Conservation (phyloP, 768 basidiomycete species). For the Trametes cinnabarina region DNA sequence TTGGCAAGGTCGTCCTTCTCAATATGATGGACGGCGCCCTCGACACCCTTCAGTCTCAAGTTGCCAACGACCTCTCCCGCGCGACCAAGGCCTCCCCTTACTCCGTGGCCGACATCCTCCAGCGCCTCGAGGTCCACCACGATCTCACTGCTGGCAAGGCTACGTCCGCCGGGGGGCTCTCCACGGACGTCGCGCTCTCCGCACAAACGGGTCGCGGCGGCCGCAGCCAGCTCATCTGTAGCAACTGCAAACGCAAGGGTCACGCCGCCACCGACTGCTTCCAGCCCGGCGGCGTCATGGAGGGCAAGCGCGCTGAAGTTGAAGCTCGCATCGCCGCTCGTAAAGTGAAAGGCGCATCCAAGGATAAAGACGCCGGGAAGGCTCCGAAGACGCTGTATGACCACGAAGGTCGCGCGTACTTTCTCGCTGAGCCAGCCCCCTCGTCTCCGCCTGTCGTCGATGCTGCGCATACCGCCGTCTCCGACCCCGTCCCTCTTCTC, state of each 20-base stretch:
- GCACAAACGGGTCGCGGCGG: not conserved
- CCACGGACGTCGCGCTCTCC: not conserved
- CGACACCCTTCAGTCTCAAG: not conserved
- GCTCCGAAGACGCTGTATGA: not conserved
- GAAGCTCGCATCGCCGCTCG: not conserved
- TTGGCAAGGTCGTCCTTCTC: not conserved
- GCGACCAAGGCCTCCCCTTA: not conserved
- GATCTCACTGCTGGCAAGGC: not conserved
- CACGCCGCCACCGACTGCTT: not conserved
- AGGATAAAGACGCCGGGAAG: not conserved
- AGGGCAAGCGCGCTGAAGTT: not conserved
- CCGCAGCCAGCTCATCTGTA: not conserved
- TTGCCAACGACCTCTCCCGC: not conserved
- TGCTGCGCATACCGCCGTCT: not conserved
- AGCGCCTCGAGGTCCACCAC: not conserved
- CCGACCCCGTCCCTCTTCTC: not conserved
- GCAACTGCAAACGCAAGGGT: not conserved
- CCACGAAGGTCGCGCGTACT: not conserved
- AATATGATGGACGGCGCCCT: not conserved
- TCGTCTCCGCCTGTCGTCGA: not conserved
- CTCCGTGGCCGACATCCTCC: not conserved
- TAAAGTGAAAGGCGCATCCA: not conserved
- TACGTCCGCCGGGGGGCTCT: not conserved
- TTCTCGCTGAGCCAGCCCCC: not conserved
- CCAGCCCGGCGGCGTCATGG: constrained; percentile 4